Evolutionary conservation across 768 basidiomycete species (phyloP).

Genomic region (Collybiopsis confluens): DNA sequence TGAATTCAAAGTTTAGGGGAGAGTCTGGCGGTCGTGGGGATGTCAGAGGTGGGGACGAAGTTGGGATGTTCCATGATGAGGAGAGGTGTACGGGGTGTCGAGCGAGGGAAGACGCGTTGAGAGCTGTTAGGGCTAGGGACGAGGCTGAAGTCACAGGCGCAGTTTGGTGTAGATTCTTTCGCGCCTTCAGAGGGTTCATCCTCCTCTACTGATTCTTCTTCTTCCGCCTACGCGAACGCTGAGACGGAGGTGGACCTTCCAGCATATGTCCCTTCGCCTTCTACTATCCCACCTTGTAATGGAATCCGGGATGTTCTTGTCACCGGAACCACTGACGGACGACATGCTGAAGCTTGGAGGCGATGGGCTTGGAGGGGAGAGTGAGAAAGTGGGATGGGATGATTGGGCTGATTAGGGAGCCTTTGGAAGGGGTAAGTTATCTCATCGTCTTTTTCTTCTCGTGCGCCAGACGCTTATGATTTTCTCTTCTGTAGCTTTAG

Average conservation of each 20-base stretch:
- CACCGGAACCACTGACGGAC: constrained; percentile 42
- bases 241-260: not conserved
- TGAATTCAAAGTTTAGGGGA: too few relatives aligned
- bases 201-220: too few relatives aligned
- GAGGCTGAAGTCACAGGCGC: not conserved
- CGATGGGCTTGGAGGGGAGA: constrained; percentile 29
- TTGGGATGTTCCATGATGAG: constrained; percentile 7
- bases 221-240: not conserved
- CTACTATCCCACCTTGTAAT: constrained; percentile 21
- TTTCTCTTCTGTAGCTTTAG: not conserved
- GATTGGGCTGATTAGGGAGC: constrained; percentile 12
- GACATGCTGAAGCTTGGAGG: constrained; percentile 32
- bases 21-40: too few relatives aligned
- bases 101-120: constrained; percentile 2
- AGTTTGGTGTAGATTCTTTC: not conserved
- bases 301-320: constrained; percentile 45
- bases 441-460: constrained; percentile 14
- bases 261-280: not conserved
- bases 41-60: not conserved
- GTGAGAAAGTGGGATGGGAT: constrained; percentile 35
- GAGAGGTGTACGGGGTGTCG: constrained; percentile 9
- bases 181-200: too few relatives aligned
- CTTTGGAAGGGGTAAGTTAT: constrained; percentile 8
- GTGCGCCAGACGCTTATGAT: too few relatives aligned
- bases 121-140: not conserved